phyloP scores from a whole-genome alignment of 1,139 yeast genomes.

The Trichomonascaceae sp. region DNA sequence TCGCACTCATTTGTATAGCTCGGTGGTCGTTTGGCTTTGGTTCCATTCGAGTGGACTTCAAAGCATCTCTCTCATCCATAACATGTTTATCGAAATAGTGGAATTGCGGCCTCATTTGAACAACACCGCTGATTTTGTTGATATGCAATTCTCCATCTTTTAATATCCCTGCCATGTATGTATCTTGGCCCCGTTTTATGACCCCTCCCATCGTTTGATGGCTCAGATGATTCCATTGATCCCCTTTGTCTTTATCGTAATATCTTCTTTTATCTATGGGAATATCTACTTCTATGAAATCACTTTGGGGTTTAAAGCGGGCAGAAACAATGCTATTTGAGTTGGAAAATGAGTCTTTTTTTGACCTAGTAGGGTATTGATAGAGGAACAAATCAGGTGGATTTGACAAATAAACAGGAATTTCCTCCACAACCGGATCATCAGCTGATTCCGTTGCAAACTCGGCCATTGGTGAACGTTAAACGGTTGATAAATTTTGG shows the following conservation, averaged over 20 bases:
- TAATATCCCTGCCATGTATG: constrained; percentile 51
- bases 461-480: background rate
- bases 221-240: constrained; percentile 54
- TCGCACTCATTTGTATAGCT: constrained; percentile 72
- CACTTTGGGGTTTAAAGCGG: constrained; percentile 56
- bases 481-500: background rate
- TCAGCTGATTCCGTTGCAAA: constrained; percentile 30
- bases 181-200: constrained; percentile 37
- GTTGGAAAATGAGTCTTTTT: constrained; percentile 41
- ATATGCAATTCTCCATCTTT: constrained; percentile 51
- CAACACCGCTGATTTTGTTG: constrained; percentile 58
- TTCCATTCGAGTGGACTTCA: constrained; percentile 34
- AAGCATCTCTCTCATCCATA: constrained; percentile 30
- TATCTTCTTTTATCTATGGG: constrained; percentile 61
- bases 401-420: constrained; percentile 54
- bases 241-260: constrained; percentile 58
- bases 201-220: constrained; percentile 62
- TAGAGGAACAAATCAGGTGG: constrained; percentile 38
- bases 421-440: constrained; percentile 73
- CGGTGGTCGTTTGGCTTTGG: constrained; percentile 41
- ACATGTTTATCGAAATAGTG: constrained; percentile 50
- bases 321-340: constrained; percentile 41
- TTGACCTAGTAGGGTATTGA: constrained; percentile 73
- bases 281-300: constrained; percentile 59
- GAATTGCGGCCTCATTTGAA: constrained; percentile 79